phyloP scores from a whole-genome alignment of 75 land plant genomes.

The Selaginella tamariscina region DNA sequence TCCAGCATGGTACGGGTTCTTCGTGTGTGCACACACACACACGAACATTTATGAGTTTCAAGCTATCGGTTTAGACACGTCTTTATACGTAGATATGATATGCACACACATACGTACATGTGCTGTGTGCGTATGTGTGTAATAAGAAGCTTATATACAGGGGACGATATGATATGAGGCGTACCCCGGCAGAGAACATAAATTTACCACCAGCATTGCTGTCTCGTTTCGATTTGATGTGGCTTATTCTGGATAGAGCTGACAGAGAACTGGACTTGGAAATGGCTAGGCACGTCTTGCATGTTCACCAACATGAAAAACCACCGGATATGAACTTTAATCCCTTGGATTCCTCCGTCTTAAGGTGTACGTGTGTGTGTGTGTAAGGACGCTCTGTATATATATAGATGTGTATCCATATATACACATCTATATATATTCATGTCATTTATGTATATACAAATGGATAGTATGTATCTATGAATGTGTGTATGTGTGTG shows the following conservation, averaged over 20 bases:
- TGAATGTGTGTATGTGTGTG: too few relatives aligned
- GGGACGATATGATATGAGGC: slow-evolving; percentile 95
- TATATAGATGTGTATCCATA: too few relatives aligned
- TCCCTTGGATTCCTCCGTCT: slow-evolving; percentile 74
- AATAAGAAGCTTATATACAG: too few relatives aligned
- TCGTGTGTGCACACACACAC: background rate
- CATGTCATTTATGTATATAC: too few relatives aligned
- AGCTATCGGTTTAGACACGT: background rate
- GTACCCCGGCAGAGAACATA: slow-evolving; percentile 97
- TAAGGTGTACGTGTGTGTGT: slow-evolving; percentile 58
- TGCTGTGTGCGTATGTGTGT: slow-evolving; percentile 14
- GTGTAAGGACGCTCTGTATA: too few relatives aligned
- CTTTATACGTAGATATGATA: background rate
- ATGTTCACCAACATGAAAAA: slow-evolving; percentile 70
- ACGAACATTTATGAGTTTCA: background rate
- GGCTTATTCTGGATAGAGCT: slow-evolving; percentile 87
- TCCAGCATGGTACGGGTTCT: slow-evolving; percentile 77
- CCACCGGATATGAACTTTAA: slow-evolving; percentile 79
- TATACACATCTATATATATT: too few relatives aligned
- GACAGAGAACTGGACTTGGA: slow-evolving; percentile 93
- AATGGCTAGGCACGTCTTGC: slow-evolving; percentile 81
- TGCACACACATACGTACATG: background rate
- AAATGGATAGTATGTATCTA: too few relatives aligned
- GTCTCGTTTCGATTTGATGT: slow-evolving; percentile 88
- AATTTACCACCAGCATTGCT: slow-evolving; percentile 94